phyloP scores from a whole-genome alignment of 108 stramenopile species.

The Cyclotella sp. region DNA sequence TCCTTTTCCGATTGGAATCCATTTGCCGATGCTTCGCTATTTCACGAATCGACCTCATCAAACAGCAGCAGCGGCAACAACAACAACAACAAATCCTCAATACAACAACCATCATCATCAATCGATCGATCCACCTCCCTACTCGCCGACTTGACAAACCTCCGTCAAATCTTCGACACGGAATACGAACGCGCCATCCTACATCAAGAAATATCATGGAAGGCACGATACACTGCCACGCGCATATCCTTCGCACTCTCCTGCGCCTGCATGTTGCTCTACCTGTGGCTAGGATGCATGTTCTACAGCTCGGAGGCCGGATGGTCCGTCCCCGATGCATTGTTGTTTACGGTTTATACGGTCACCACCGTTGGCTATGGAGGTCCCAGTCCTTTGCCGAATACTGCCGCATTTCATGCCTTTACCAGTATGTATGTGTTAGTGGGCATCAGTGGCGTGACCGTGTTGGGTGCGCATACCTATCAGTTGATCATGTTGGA shows the following conservation, averaged over 20 bases:
- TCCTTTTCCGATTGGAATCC: constrained; percentile 35
- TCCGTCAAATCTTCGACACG: constrained; percentile 66
- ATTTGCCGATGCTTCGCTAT: constrained; percentile 22
- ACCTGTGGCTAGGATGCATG: constrained; percentile 67
- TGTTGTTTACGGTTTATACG: constrained; percentile 86
- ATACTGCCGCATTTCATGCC: constrained; percentile 70
- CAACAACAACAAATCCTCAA: constrained; percentile 2
- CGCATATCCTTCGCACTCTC: constrained; percentile 69
- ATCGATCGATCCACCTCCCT: neutral
- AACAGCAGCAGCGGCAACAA: neutral
- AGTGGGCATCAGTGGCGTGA: constrained; percentile 80
- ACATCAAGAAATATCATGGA: constrained; percentile 85
- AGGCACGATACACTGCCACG: constrained; percentile 71
- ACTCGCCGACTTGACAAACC: constrained; percentile 59
- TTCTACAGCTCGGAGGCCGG: constrained; percentile 60
- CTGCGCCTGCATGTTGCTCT: constrained; percentile 63
- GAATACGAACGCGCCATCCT: constrained; percentile 84
- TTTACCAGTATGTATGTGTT: constrained; percentile 80
- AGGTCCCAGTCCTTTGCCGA: constrained; percentile 64
- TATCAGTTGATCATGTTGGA: constrained; percentile 85
- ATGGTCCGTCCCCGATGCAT: constrained; percentile 74
- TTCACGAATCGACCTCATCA: neutral
- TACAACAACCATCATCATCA: neutral
- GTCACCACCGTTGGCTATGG: constrained; percentile 91
- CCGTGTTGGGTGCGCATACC: constrained; percentile 84